Evolutionary conservation across 805 yeast species (phyloP).

Genomic region (Wickerhamomyces chaumierensis): DNA sequence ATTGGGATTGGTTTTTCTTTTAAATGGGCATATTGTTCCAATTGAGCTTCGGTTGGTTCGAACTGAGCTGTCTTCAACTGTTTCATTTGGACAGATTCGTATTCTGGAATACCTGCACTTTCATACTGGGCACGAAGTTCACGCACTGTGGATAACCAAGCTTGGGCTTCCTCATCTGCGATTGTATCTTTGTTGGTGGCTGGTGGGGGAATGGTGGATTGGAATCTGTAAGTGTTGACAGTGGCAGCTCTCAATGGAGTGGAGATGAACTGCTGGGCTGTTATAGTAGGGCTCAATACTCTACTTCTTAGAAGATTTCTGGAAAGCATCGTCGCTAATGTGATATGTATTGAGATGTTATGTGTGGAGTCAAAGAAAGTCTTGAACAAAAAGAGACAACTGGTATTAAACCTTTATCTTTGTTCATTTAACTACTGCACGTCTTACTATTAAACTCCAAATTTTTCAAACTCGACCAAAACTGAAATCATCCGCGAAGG

Average conservation of each 20-base stretch:
- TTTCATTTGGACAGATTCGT: constrained; percentile 16
- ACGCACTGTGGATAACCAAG: constrained; percentile 35
- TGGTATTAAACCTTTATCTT: too few species aligned
- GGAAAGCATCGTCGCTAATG: not conserved
- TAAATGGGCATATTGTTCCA: constrained; percentile 40
- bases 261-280: not conserved
- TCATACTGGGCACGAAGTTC: constrained; percentile 22
- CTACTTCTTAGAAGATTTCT: not conserved
- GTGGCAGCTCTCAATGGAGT: constrained; percentile 6
- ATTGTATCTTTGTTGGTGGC: constrained; percentile 1
- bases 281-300: not conserved
- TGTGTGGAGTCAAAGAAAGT: not conserved
- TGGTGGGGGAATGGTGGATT: constrained; percentile 1
- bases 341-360: too few species aligned
- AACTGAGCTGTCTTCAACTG: constrained; percentile 22
- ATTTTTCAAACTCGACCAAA: not conserved
- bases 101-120: constrained; percentile 23
- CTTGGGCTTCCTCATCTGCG: constrained; percentile 21
- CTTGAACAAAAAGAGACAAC: not conserved
- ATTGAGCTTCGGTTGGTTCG: constrained; percentile 56
- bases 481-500: too few species aligned
- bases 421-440: too few species aligned
- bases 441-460: not conserved
- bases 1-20: constrained; percentile 46
- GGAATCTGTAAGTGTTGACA: constrained; percentile 1